Base-by-base conservation (phyloP, 108 stramenopile species). In the Bacterosira constricta region DNA sequence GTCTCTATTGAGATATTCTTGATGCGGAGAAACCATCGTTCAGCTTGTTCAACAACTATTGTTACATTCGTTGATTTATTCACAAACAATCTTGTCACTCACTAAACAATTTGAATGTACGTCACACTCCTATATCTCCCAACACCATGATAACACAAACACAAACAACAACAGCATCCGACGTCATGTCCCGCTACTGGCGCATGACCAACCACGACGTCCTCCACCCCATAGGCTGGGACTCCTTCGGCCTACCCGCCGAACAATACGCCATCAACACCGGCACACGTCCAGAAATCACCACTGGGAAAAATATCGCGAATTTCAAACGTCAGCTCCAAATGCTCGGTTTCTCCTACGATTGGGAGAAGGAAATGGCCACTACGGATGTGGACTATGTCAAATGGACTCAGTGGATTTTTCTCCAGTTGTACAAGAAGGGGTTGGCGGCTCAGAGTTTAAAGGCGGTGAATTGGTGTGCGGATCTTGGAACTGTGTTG, bases 361-460 rank as follows among this genome's bases (percentile, higher is more conserved):
- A 99, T 86, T 99, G 99, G 99, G 90, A 97, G 12, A 73, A 86
- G 58, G 99, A 99, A 62, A 34, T 99, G 37, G 96, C 97, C 11
- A 99, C 99, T 9, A 98, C 98, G 4, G 96, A 97, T 68, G 69
- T 88, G 8, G 82, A 88, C 20, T 99, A 99, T 73, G 96, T 97
- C 54, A 87, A 91, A 62, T 99, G 99, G 99, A 99, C 99, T 15
- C 99, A 99, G 69, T 98, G 97, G 97, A 97, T 99, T 61, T 99
- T 99, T 58, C 76, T 87, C 17, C 91, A 96, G 58, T 80, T 99
- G 34, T 98, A 78, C 71, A 85, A 92, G 61, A 85, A 82, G 66
- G 97, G 97, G 37, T 75, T 99, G 73, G 99, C 97, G 9, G 72
- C 54, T 35, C 99, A 98, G 70, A 89, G 85, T 26, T 75, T 86